Evolutionary conservation across 2,329 filamentous ascomycete species (phyloP), one percentile per base, ranked within the genome.

Genomic region (Trichoderma sp.): DNA sequence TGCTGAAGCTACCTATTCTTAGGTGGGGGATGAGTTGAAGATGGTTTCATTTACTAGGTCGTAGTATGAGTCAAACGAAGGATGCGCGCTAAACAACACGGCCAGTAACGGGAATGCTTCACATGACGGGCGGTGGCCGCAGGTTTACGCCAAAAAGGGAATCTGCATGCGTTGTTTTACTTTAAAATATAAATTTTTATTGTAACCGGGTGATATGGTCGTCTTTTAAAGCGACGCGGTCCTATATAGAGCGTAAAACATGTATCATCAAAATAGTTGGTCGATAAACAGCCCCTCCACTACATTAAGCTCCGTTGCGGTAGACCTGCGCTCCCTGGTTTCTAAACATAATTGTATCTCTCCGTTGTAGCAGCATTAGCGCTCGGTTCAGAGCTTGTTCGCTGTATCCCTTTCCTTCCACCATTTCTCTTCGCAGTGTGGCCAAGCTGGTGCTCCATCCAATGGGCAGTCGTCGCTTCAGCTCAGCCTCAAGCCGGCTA

Each of bases 391-490:
- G 85, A 19, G 90, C 90, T 77, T 93, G 91, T 80, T 98, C 96
- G 72, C 88, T 93, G 80, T 95, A 98, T 0, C 93, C 93, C 79
- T 94, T 93, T 16, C 91, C 91, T 76, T 97, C 94, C 5, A 97
- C 93, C 85, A 99, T 94, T 79, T 99, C 96, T 57, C 93, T 87
- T 72, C 92, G 88, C 72, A 99, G 81, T 1, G 93, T 97, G 0
- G 92, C 92, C 69, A 98, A 81, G 76, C 92, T 97, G 1, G 95
- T 97, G 76, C 92, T 96, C 93, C 95, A 99, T 24, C 96, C 96
- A 73, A 99, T 96, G 0, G 96, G 94, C 74, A 99, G 83, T 31
- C 95, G 87, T 69, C 93, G 88, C 81, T 93, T 91, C 63, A 99
- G 84, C 83, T 98, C 96, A 19, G 93, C 89, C 81, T 98, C 96